Base-by-base conservation (phyloP, 2,329 filamentous ascomycete species). In the Bipolaris zeicola region DNA sequence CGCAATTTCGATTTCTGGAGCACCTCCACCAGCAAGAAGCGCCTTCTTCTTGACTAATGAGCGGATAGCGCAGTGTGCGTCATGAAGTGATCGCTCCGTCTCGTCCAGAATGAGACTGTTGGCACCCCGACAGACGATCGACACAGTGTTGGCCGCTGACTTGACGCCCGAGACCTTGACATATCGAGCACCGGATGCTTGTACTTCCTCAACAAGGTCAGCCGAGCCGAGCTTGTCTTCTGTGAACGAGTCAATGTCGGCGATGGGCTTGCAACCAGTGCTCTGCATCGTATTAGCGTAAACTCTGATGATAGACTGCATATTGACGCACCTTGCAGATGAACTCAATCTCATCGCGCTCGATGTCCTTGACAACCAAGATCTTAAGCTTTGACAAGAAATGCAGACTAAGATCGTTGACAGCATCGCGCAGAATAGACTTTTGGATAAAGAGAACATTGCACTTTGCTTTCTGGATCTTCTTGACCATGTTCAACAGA, bases 391-490 rank as follows among this genome's bases (percentile, higher is more conserved):
- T 96, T 71, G 95, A 92, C 63, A 99, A 85, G 85, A 99, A 99
- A 81, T 99, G 95, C 63, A 99, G 85, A 61, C 92, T 96, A 56
- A 99, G 85, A 70, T 99, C 95, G 81, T 99, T 99, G 77, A 99
- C 93, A 34, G 95, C 95, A 72, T 99, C 95, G 68, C 95, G 89
- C 57, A 99, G 87, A 69, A 99, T 99, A 13, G 94, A 98, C 81
- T 99, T 99, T 76, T 99, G 95, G 68, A 99, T 98, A 66, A 99
- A 84, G 42, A 98, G 87, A 41, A 99, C 95, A 72, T 99, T 99
- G 82, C 95, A 99, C 83, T 98, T 99, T 67, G 95, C 93, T 85
- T 98, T 99, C 82, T 98, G 97, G 79, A 99, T 99, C 85, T 98
- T 99, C 87, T 99, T 98, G 75, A 96, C 93, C 87, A 99, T 91